These are phyloP conservation scores for Lagerstroemia fauriei DNA, from an alignment of 441 rosid species.

Conservation along the genomic window DNA sequence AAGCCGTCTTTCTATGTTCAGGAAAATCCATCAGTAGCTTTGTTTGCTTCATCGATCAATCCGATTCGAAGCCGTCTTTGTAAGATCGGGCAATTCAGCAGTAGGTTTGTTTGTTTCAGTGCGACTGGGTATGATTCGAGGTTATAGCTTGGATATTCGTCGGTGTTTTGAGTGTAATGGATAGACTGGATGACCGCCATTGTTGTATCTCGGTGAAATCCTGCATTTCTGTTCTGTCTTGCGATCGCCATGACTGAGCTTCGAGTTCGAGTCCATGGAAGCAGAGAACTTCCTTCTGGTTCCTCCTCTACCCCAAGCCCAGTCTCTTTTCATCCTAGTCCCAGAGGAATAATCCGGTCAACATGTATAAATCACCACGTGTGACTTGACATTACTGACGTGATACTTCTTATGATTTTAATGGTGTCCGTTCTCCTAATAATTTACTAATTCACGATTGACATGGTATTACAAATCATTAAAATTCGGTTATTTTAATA, in stretches of 20 bases:
- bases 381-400: too few species aligned
- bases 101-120: background rate
- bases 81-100: background rate
- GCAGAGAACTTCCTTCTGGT: background rate
- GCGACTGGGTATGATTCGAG: background rate
- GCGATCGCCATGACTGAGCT: background rate
- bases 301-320: too few species aligned
- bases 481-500: too few species aligned
- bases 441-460: too few species aligned
- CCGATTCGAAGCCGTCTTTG: background rate
- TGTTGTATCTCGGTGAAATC: background rate
- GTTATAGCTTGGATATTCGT: background rate
- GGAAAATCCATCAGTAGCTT: constrained; percentile 30
- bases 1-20: background rate
- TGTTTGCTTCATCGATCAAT: background rate
- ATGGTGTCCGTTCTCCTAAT: too few species aligned
- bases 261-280: too few species aligned
- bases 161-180: background rate
- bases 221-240: background rate
- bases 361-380: too few species aligned
- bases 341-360: too few species aligned
- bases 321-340: too few species aligned
- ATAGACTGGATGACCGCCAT: background rate
- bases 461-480: too few species aligned
- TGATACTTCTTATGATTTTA: too few species aligned